A percentile compares a stretch with the other conserved stretches of the same genome.
These are phyloP conservation scores for Heliamphora pulchella DNA, from an alignment of 179 eudicot species.

Conservation along the genomic window DNA sequence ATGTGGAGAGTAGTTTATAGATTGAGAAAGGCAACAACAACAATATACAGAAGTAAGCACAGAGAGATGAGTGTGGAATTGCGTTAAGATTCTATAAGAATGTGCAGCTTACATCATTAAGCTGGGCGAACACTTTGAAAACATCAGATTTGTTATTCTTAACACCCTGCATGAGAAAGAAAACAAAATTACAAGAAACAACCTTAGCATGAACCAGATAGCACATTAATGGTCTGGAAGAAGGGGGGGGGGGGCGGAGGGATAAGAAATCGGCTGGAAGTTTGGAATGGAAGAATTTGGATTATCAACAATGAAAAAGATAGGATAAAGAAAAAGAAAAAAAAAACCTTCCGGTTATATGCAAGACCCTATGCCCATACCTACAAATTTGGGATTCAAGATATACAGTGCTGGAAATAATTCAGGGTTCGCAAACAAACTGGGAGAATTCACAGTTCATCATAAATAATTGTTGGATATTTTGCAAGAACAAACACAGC, in stretches of 20 bases:
- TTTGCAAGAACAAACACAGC: not conserved
- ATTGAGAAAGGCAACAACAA: constrained; percentile 10
- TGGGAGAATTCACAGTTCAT: not conserved
- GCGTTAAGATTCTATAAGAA: not conserved
- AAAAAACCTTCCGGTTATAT: too few species aligned
- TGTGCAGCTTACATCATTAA: constrained; percentile 30
- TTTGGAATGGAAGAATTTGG: not conserved
- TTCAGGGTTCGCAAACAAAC: not conserved
- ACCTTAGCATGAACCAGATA: not conserved
- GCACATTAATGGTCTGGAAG: constrained; percentile 7
- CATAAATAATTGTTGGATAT: not conserved
- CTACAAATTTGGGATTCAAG: not conserved
- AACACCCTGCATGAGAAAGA: constrained; percentile 24
- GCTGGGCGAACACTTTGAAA: constrained; percentile 38
- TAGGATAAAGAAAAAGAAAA: too few species aligned
- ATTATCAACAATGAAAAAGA: not conserved
- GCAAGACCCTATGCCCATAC: not conserved
- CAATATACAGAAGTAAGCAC: not conserved
- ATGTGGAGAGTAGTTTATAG: constrained; percentile 8
- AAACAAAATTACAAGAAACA: not conserved
- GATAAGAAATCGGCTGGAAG: too few species aligned
- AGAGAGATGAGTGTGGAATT: not conserved
- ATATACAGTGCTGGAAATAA: not conserved
- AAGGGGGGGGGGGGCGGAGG: not conserved
- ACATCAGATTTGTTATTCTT: constrained; percentile 24